Evolutionary conservation across 257 asterid genomes (phyloP).

Genomic region (Fraxinus cuspidata): DNA sequence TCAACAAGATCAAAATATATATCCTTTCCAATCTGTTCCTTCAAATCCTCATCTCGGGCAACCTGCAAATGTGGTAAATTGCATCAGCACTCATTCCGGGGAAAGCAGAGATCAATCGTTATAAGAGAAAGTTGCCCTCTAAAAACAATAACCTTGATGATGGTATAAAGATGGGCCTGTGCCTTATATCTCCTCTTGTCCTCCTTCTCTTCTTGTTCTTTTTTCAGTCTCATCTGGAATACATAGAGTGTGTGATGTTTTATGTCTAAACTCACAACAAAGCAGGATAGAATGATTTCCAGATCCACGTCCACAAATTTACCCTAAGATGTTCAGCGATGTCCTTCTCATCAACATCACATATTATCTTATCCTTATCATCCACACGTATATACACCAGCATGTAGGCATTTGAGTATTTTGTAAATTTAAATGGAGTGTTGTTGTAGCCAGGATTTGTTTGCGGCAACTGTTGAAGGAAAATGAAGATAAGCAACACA

Average conservation of each 20-base stretch:
- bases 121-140: conserved; percentile 12
- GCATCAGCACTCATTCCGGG: conserved; percentile 27
- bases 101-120: conserved; percentile 12
- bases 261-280: conserved; percentile 23
- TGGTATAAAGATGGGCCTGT: conserved; percentile 93
- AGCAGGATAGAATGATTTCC: conserved; percentile 10
- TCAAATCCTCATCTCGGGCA: conserved; percentile 94
- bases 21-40: conserved; percentile 90
- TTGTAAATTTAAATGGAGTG: conserved; percentile 91
- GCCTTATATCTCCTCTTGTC: conserved; percentile 94
- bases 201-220: conserved; percentile 97
- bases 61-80: conserved; percentile 52
- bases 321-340: conserved; percentile 98
- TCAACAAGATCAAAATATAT: conserved; percentile 92
- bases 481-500: conserved; percentile 30
- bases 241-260: conserved; percentile 22
- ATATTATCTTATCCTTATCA: conserved; percentile 94
- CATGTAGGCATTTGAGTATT: conserved; percentile 99
- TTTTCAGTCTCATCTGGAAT: conserved; percentile 86
- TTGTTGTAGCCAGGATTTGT: conserved; percentile 97
- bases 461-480: conserved; percentile 69
- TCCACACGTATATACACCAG: conserved; percentile 95
- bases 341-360: conserved; percentile 98
- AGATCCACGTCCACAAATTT: conserved; percentile 27
- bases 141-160: conserved; percentile 69